Evolutionary conservation across 441 rosid species (phyloP).

Genomic region (Gossypium laxum): DNA sequence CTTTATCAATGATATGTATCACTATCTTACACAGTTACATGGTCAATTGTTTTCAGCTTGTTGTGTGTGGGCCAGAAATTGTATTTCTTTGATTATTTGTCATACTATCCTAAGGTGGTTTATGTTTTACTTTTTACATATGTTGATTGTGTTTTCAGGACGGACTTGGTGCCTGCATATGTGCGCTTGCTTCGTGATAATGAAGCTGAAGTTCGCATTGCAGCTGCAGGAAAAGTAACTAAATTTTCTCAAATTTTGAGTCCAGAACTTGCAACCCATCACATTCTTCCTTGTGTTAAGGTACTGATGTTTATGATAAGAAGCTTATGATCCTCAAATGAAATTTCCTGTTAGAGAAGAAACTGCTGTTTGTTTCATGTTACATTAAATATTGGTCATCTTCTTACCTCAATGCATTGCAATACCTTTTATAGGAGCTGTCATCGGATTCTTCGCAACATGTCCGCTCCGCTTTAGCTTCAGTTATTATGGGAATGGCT

Average conservation of each 20-base stretch:
- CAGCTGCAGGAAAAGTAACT: slow-evolving; percentile 93
- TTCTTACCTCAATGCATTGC: slow-evolving; percentile 8
- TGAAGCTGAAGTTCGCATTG: slow-evolving; percentile 97
- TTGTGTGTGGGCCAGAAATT: background rate
- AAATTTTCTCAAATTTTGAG: slow-evolving; percentile 70
- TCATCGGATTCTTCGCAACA: slow-evolving; percentile 92
- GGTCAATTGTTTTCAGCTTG: background rate
- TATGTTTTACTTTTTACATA: background rate
- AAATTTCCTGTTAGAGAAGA: background rate
- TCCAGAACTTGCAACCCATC: slow-evolving; percentile 76
- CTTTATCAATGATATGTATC: background rate
- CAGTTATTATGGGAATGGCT: slow-evolving; percentile 98
- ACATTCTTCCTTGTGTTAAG: slow-evolving; percentile 84
- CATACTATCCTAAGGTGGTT: background rate
- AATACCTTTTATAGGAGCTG: slow-evolving; percentile 43
- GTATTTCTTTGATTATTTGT: background rate
- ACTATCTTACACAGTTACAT: background rate
- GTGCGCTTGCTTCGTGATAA: slow-evolving; percentile 81
- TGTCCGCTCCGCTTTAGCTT: slow-evolving; percentile 93
- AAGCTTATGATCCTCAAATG: background rate
- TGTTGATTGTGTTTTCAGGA: slow-evolving; percentile 27
- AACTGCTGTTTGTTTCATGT: background rate
- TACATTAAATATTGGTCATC: slow-evolving; percentile 3
- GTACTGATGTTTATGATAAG: slow-evolving; percentile 27
- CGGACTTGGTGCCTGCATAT: slow-evolving; percentile 84